Conservation (phyloP, 1,139 yeast species). For the Wickerhamomyces sp. region DNA sequence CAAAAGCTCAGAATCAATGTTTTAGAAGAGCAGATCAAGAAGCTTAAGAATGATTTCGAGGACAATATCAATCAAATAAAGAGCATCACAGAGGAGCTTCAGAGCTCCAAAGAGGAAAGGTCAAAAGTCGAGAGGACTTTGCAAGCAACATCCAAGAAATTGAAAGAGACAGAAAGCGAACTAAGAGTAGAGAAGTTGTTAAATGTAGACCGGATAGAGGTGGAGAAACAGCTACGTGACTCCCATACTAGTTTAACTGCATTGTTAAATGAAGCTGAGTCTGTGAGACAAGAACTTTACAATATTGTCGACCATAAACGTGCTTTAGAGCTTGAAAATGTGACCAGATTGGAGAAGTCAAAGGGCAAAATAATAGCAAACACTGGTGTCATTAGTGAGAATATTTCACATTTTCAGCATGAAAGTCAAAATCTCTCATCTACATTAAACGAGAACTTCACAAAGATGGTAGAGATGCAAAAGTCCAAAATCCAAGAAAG, state of each 20-base stretch:
- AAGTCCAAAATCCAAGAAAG: conserved; percentile 8
- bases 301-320: conserved; percentile 14
- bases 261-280: conserved; percentile 11
- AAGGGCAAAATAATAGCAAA: conserved; percentile 7
- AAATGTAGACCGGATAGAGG: conserved; percentile 20
- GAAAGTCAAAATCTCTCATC: conserved; percentile 7
- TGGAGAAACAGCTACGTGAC: conserved; percentile 16
- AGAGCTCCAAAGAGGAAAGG: conserved; percentile 31
- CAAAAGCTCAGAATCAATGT: conserved; percentile 40
- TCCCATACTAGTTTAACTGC: conserved; percentile 8
- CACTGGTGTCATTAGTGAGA: conserved; percentile 1
- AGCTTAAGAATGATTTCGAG: conserved; percentile 28
- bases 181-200: conserved; percentile 20
- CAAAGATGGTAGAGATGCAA: conserved; percentile 9
- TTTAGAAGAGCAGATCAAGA: conserved; percentile 38
- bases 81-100: conserved; percentile 22
- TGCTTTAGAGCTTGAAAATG: conserved; percentile 12
- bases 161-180: conserved; percentile 19
- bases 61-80: conserved; percentile 23
- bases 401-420: conserved; percentile 5
- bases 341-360: conserved; percentile 3
- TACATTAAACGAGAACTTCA: conserved; percentile 8
- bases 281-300: conserved; percentile 17
- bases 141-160: conserved; percentile 26
- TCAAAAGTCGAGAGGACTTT: conserved; percentile 22